Evolutionary conservation across 2,329 filamentous ascomycete species (phyloP).

Genomic region (Gremmenia infestans): DNA sequence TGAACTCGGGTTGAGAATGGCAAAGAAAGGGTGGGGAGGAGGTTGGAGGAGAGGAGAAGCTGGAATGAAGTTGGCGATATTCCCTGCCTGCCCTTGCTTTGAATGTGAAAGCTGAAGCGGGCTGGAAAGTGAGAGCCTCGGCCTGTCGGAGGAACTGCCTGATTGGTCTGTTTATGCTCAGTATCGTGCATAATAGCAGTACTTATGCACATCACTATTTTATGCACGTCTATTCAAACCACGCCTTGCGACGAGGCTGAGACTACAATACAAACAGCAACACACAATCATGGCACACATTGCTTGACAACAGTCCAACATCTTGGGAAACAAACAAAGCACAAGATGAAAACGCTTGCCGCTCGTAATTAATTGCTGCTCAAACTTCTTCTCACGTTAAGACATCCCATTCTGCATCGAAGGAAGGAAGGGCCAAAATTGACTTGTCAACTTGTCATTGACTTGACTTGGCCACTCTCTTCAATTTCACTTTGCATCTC

Average conservation of each 20-base stretch:
- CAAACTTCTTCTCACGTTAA: not conserved
- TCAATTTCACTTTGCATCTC: too few relatives aligned
- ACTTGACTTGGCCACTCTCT: not conserved
- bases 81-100: not conserved
- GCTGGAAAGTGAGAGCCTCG: constrained; percentile 12
- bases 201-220: not conserved
- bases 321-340: not conserved
- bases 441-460: not conserved
- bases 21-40: constrained; percentile 5
- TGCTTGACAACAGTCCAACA: not conserved
- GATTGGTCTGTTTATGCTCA: not conserved
- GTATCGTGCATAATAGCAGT: too few relatives aligned
- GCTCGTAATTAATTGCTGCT: not conserved
- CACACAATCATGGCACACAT: constrained; percentile 6
- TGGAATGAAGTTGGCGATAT: constrained; percentile 20
- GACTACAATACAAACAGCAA: too few relatives aligned
- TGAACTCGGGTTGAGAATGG: constrained; percentile 7
- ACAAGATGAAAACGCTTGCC: not conserved
- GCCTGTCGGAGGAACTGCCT: constrained; percentile 1
- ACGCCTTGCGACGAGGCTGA: constrained; percentile 6
- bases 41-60: not conserved
- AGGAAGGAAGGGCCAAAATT: not conserved
- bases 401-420: not conserved
- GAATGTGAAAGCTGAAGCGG: constrained; percentile 7
- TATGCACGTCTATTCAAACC: constrained; percentile 5